Evolutionary conservation across 495 filamentous ascomycete genomes (phyloP).

Genomic region (Hyaloscypha hepaticicola): DNA sequence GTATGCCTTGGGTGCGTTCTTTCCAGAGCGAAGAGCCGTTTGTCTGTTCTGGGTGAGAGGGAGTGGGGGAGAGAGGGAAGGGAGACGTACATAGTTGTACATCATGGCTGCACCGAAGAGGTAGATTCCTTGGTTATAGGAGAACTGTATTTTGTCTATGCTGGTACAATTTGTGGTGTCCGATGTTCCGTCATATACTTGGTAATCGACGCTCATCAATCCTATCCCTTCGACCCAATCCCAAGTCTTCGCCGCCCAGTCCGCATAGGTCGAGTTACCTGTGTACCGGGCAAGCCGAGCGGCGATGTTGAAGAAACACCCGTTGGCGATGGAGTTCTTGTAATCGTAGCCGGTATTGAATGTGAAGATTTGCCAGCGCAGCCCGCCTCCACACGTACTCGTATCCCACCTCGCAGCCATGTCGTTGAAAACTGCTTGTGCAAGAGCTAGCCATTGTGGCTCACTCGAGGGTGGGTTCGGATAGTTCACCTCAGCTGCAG

Average conservation of each 20-base stretch:
- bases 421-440: slow-evolving; percentile 75
- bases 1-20: slow-evolving; percentile 20
- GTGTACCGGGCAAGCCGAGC: slow-evolving; percentile 76
- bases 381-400: slow-evolving; percentile 63
- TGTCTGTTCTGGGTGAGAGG: slow-evolving; percentile 16
- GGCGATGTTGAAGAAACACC: slow-evolving; percentile 79
- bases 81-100: slow-evolving; percentile 63
- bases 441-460: slow-evolving; percentile 76
- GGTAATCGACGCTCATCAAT: slow-evolving; percentile 60
- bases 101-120: slow-evolving; percentile 75
- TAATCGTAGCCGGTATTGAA: slow-evolving; percentile 79
- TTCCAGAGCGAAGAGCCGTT: slow-evolving; percentile 36
- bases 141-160: slow-evolving; percentile 63
- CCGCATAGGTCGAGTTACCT: slow-evolving; percentile 71
- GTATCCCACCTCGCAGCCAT: slow-evolving; percentile 69
- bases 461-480: slow-evolving; percentile 60
- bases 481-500: slow-evolving; percentile 66
- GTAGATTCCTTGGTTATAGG: slow-evolving; percentile 72
- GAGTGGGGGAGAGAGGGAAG: neutral
- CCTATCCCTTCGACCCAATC: slow-evolving; percentile 66
- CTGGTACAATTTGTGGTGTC: slow-evolving; percentile 59
- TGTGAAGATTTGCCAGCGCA: slow-evolving; percentile 83
- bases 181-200: slow-evolving; percentile 70
- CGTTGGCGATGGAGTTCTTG: slow-evolving; percentile 76
- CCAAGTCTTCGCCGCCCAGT: slow-evolving; percentile 72